phyloP scores from a whole-genome alignment of 2,329 filamentous ascomycete genomes.

The Gaeumannomyces tritici region DNA sequence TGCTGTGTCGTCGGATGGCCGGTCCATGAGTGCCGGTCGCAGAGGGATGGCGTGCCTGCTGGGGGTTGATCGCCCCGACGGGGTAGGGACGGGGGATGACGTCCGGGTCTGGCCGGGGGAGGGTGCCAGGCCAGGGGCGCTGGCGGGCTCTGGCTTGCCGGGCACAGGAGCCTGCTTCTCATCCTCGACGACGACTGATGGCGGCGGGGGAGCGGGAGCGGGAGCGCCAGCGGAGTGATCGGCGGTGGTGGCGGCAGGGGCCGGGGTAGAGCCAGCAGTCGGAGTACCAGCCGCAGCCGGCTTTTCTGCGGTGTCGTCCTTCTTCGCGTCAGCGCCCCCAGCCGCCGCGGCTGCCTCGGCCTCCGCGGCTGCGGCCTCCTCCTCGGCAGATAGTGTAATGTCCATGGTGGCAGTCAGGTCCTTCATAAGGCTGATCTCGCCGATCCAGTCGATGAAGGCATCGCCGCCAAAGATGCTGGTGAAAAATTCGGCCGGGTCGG shows the following conservation, averaged over 20 bases:
- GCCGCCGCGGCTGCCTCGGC: slow-evolving; percentile 20
- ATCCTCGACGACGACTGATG: slow-evolving; percentile 29
- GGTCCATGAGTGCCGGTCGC: slow-evolving; percentile 81
- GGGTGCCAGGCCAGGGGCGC: slow-evolving; percentile 21
- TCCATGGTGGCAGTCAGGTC: slow-evolving; percentile 98
- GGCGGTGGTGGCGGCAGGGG: slow-evolving; percentile 23
- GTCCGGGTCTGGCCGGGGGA: slow-evolving; percentile 34
- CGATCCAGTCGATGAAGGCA: slow-evolving; percentile 92
- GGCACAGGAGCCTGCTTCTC: slow-evolving; percentile 16
- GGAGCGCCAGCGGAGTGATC: slow-evolving; percentile 17
- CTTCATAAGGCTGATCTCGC: slow-evolving; percentile 97
- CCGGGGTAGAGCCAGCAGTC: too few relatives aligned
- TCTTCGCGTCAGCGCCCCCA: not conserved
- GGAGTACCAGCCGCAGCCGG: slow-evolving; percentile 9
- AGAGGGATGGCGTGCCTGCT: slow-evolving; percentile 51
- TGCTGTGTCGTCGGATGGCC: slow-evolving; percentile 65
- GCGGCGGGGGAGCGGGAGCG: slow-evolving; percentile 17
- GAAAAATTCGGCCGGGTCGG: slow-evolving; percentile 96
- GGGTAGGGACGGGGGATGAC: slow-evolving; percentile 25
- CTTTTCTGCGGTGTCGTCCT: not conserved
- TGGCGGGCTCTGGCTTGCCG: slow-evolving; percentile 8
- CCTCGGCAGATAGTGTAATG: slow-evolving; percentile 76
- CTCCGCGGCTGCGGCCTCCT: slow-evolving; percentile 34
- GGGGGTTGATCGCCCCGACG: slow-evolving; percentile 28
- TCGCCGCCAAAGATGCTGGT: slow-evolving; percentile 97